Percentiles rank a stretch among this genome's conserved stretches.
These are phyloP conservation scores for Aspergillus brunneoviolaceus DNA, from an alignment of 2,329 filamentous ascomycete genomes.

Conservation along the genomic window DNA sequence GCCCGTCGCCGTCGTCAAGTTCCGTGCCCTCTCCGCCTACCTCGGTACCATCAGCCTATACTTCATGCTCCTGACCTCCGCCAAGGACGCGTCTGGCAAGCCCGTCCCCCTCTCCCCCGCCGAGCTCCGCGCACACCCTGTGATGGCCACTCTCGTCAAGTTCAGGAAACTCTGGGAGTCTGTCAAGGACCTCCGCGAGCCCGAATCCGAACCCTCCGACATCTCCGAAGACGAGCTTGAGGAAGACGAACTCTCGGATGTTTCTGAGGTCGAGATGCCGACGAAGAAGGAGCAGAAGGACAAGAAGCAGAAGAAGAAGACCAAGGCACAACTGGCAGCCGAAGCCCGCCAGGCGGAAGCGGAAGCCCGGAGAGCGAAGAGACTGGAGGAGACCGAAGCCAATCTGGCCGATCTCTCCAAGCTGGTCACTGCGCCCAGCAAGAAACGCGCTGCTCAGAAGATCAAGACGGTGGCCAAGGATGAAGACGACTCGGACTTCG, in stretches of 20 bases:
- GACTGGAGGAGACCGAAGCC: slow-evolving; percentile 61
- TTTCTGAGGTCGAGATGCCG: slow-evolving; percentile 16
- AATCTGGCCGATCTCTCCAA: slow-evolving; percentile 70
- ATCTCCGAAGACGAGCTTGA: slow-evolving; percentile 14
- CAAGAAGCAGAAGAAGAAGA: slow-evolving; percentile 45
- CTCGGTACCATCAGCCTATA: slow-evolving; percentile 87
- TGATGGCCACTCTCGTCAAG: slow-evolving; percentile 81
- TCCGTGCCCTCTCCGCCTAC: slow-evolving; percentile 80
- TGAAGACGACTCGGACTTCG: slow-evolving; percentile 79
- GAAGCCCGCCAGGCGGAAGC: slow-evolving; percentile 55
- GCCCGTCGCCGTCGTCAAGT: slow-evolving; percentile 67
- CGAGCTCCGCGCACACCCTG: slow-evolving; percentile 83
- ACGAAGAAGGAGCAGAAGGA: slow-evolving; percentile 12
- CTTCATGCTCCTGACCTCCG: slow-evolving; percentile 87
- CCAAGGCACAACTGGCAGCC: slow-evolving; percentile 51
- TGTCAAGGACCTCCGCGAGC: slow-evolving; percentile 64
- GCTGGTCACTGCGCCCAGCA: slow-evolving; percentile 52
- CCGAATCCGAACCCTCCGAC: slow-evolving; percentile 32
- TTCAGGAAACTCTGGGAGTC: slow-evolving; percentile 78
- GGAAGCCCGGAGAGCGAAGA: slow-evolving; percentile 55
- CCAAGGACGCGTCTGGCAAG: slow-evolving; percentile 56
- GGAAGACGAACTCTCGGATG: slow-evolving; percentile 27
- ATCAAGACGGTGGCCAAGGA: slow-evolving; percentile 34
- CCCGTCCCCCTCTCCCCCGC: slow-evolving; percentile 66
- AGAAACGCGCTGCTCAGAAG: slow-evolving; percentile 46